A percentile compares a stretch with the other conserved stretches of the same genome.
phyloP scores from a whole-genome alignment of 495 filamentous ascomycete genomes.

The Trichoderma asperelloides region DNA sequence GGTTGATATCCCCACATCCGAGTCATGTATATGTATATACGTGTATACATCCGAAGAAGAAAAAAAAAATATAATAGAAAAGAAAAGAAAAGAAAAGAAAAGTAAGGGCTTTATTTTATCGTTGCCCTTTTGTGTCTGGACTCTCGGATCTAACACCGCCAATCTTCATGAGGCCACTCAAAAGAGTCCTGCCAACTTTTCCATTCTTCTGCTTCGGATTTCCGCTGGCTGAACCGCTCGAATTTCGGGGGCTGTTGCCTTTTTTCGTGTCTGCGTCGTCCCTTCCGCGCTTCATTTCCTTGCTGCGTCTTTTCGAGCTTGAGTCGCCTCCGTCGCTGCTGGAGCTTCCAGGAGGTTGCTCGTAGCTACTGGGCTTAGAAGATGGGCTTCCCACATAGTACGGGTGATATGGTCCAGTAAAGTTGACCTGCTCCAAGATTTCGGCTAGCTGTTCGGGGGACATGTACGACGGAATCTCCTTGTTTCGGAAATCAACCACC shows the following conservation, averaged over 20 bases:
- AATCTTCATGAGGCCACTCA: slow-evolving; percentile 22
- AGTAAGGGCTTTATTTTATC: slow-evolving; percentile 1
- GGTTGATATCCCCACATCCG: not conserved
- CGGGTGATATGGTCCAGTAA: slow-evolving; percentile 3
- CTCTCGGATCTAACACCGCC: slow-evolving; percentile 19
- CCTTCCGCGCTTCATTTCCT: slow-evolving; percentile 39
- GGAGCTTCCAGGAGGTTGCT: not conserved
- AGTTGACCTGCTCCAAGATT: slow-evolving; percentile 3
- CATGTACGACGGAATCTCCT: not conserved
- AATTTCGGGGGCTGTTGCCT: slow-evolving; percentile 22
- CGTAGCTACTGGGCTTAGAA: not conserved
- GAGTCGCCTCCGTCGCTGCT: slow-evolving; percentile 17
- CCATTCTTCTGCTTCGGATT: slow-evolving; percentile 25
- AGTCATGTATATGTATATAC: not conserved
- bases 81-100: not conserved
- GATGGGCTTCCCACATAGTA: not conserved
- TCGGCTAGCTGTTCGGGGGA: slow-evolving; percentile 32
- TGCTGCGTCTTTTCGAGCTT: slow-evolving; percentile 25
- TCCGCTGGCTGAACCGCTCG: slow-evolving; percentile 18
- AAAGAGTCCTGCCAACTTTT: slow-evolving; percentile 22
- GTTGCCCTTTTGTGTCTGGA: slow-evolving; percentile 15
- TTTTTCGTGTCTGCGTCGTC: slow-evolving; percentile 36
- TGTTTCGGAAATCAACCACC: not conserved
- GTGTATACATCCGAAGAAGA: not conserved
- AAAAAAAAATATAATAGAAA: not conserved